Evolutionary conservation across 1,284 basidiomycete species (phyloP).

Genomic region (Singerocomus inundabilis): DNA sequence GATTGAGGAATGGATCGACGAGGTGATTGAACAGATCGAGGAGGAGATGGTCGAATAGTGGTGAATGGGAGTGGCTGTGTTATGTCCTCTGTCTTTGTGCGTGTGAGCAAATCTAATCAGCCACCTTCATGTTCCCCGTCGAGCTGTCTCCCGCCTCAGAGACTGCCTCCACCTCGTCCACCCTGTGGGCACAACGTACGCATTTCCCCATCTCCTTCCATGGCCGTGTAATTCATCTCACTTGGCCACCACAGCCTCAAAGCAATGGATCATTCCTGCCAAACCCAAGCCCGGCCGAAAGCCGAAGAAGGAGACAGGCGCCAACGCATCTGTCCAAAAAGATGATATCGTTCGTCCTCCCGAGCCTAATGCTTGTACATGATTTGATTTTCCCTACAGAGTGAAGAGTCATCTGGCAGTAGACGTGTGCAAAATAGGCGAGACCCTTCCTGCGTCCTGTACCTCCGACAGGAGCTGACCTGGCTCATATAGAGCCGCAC

Average conservation of each 20-base stretch:
- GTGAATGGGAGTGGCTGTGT: slow-evolving; percentile 18
- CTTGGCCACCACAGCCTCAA: slow-evolving; percentile 56
- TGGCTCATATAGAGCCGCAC: slow-evolving; percentile 64
- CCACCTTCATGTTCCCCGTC: slow-evolving; percentile 26
- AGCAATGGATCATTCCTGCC: slow-evolving; percentile 88
- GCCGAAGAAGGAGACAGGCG: slow-evolving; percentile 68
- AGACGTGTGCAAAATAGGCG: slow-evolving; percentile 77
- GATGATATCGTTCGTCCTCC: slow-evolving; percentile 47
- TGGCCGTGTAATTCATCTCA: slow-evolving; percentile 2
- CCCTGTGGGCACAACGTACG: slow-evolving; percentile 50
- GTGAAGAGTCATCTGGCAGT: slow-evolving; percentile 53
- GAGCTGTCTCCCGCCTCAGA: slow-evolving; percentile 30
- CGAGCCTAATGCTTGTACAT: background rate
- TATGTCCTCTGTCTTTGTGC: background rate
- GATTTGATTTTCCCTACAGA: slow-evolving; percentile 30
- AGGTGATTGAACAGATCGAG: slow-evolving; percentile 87
- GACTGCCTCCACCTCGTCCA: slow-evolving; percentile 29
- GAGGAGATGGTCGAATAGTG: slow-evolving; percentile 60
- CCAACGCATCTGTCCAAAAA: slow-evolving; percentile 33
- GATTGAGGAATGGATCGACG: slow-evolving; percentile 89
- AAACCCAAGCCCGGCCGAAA: slow-evolving; percentile 89
- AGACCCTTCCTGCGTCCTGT: slow-evolving; percentile 12
- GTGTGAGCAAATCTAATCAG: slow-evolving; percentile 20
- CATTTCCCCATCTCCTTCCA: background rate
- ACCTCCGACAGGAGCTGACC: slow-evolving; percentile 4